phyloP scores from a whole-genome alignment of 1,139 yeast genomes.

The Candida neerlandica region DNA sequence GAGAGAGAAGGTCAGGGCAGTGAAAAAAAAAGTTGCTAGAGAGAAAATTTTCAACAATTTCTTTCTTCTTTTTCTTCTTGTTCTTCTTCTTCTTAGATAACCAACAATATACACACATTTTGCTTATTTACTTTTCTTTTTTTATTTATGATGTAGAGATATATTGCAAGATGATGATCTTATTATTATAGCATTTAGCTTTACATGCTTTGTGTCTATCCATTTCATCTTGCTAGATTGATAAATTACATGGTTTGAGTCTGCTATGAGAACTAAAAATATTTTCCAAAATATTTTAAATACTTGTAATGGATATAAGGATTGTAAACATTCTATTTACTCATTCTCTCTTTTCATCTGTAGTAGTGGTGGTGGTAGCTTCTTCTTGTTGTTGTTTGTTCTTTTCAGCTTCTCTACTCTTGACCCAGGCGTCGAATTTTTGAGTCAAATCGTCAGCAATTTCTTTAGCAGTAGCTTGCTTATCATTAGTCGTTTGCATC shows the following conservation, averaged over 20 bases:
- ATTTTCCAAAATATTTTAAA: neutral
- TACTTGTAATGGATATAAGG: conserved; percentile 55
- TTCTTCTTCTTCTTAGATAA: conserved; percentile 1
- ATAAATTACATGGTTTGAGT: conserved; percentile 59
- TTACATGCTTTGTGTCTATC: neutral
- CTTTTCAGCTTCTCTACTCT: conserved; percentile 19
- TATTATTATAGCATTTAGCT: neutral
- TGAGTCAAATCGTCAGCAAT: conserved; percentile 40
- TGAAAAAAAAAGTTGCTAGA: neutral
- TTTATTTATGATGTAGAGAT: neutral
- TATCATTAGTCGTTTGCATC: conserved; percentile 35
- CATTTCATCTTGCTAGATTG: conserved; percentile 28
- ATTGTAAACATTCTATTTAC: conserved; percentile 43
- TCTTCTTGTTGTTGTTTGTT: conserved; percentile 10
- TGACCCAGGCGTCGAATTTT: conserved; percentile 35
- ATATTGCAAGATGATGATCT: conserved; percentile 2
- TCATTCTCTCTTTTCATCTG: conserved; percentile 6
- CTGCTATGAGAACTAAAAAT: conserved; percentile 31
- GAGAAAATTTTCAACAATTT: conserved; percentile 4
- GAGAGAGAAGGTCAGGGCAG: neutral
- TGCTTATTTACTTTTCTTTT: neutral
- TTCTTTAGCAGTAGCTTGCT: conserved; percentile 38
- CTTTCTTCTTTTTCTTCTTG: neutral
- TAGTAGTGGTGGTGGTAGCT: neutral
- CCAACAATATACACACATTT: conserved; percentile 1